phyloP scores from a whole-genome alignment of 495 filamentous ascomycete genomes.

The Daldinia bambusicola region DNA sequence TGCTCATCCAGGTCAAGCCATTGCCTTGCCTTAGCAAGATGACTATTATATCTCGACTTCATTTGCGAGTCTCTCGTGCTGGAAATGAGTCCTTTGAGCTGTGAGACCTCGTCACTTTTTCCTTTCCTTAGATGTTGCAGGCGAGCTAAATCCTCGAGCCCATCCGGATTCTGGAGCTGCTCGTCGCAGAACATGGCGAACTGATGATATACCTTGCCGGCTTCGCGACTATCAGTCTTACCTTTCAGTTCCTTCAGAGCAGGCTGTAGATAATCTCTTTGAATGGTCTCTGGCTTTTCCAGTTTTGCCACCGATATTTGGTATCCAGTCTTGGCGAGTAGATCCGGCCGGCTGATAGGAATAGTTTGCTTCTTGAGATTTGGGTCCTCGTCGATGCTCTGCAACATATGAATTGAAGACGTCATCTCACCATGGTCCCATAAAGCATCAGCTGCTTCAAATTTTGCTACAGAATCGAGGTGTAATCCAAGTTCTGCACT shows the following conservation, averaged over 20 bases:
- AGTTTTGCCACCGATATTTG: constrained; percentile 92
- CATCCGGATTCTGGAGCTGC: constrained; percentile 85
- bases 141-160: constrained; percentile 84
- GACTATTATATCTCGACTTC: constrained; percentile 51
- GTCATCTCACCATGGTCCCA: constrained; percentile 95
- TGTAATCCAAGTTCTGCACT: constrained; percentile 75
- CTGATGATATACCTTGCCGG: constrained; percentile 90
- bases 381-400: constrained; percentile 71
- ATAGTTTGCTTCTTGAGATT: constrained; percentile 76
- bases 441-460: constrained; percentile 86
- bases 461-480: constrained; percentile 75
- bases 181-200: constrained; percentile 96
- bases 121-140: constrained; percentile 80
- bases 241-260: constrained; percentile 83
- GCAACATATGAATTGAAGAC: constrained; percentile 89
- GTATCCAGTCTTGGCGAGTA: constrained; percentile 87
- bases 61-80: constrained; percentile 52
- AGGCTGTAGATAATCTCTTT: constrained; percentile 80
- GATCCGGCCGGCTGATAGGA: constrained; percentile 76
- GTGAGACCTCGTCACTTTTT: constrained; percentile 79
- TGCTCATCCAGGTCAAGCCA: constrained; percentile 91
- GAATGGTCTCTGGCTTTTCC: constrained; percentile 90
- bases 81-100: constrained; percentile 67
- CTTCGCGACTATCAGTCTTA: constrained; percentile 73
- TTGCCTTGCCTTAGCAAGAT: constrained; percentile 73